Evolutionary conservation across 2,329 filamentous ascomycete species (phyloP).

Genomic region (Lecanicillium sp.): DNA sequence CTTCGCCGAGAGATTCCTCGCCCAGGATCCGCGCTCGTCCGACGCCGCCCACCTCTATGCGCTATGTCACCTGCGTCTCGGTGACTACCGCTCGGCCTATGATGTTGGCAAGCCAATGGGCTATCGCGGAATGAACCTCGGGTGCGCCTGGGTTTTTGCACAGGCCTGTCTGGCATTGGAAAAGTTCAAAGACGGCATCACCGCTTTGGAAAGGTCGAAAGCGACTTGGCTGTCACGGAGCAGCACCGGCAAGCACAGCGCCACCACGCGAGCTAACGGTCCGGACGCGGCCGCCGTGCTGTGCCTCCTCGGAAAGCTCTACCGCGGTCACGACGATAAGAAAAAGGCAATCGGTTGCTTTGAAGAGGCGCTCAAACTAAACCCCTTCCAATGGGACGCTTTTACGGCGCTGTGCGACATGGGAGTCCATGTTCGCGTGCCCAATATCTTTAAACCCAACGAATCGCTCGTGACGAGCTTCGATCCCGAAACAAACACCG

Average conservation of each 20-base stretch:
- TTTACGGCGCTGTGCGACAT: conserved; percentile 83
- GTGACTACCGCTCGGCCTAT: conserved; percentile 77
- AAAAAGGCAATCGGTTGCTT: conserved; percentile 80
- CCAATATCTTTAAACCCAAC: conserved; percentile 78
- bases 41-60: conserved; percentile 80
- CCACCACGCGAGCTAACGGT: conserved; percentile 63
- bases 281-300: conserved; percentile 81
- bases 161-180: conserved; percentile 79
- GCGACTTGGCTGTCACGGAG: conserved; percentile 68
- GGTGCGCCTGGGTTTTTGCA: conserved; percentile 86
- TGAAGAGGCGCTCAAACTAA: conserved; percentile 79
- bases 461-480: conserved; percentile 42
- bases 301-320: conserved; percentile 81
- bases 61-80: conserved; percentile 75
- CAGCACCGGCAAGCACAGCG: conserved; percentile 75
- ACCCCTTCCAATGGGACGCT: conserved; percentile 98
- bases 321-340: conserved; percentile 72
- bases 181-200: conserved; percentile 71
- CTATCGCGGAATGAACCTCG: conserved; percentile 66
- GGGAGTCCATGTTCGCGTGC: conserved; percentile 71
- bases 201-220: conserved; percentile 75
- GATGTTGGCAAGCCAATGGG: conserved; percentile 69
- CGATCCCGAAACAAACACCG: conserved; percentile 26
- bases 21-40: conserved; percentile 71
- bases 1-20: conserved; percentile 77